Evolutionary conservation across 2,329 filamentous ascomycete genomes (phyloP).

Genomic region (Calonectria pseudoreteaudii): DNA sequence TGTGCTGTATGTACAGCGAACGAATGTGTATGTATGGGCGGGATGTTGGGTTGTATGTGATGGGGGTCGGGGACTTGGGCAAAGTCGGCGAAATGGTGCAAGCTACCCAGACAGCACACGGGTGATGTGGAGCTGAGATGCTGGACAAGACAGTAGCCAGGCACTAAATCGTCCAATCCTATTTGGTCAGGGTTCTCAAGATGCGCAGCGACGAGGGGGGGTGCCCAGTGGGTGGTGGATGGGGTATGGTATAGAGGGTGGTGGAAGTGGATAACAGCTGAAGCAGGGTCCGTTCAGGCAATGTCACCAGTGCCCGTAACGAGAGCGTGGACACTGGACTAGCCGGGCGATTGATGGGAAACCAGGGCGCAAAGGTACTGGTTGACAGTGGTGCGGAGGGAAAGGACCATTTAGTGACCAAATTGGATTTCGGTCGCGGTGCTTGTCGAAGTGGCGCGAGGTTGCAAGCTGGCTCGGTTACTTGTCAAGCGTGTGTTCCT

Average conservation of each 20-base stretch:
- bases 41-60: constrained; percentile 13
- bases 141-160: constrained; percentile 12
- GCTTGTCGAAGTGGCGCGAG: not conserved
- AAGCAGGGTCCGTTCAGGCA: constrained; percentile 18
- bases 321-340: not conserved
- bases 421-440: not conserved
- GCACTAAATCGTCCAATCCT: constrained; percentile 9
- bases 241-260: not conserved
- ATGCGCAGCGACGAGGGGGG: constrained; percentile 8
- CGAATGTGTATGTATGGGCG: constrained; percentile 15
- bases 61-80: constrained; percentile 11
- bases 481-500: not conserved
- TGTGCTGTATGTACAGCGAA: constrained; percentile 12
- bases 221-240: constrained; percentile 12
- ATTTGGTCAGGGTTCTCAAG: constrained; percentile 3
- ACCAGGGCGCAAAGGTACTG: not conserved
- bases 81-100: constrained; percentile 14
- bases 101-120: constrained; percentile 16
- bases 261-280: constrained; percentile 16
- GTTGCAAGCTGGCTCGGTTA: not conserved
- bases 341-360: not conserved
- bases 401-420: not conserved
- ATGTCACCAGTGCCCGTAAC: not conserved
- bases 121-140: constrained; percentile 15
- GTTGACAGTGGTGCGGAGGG: not conserved